phyloP scores from a whole-genome alignment of 1,139 yeast genomes.

The Yamadazyma mexicana region DNA sequence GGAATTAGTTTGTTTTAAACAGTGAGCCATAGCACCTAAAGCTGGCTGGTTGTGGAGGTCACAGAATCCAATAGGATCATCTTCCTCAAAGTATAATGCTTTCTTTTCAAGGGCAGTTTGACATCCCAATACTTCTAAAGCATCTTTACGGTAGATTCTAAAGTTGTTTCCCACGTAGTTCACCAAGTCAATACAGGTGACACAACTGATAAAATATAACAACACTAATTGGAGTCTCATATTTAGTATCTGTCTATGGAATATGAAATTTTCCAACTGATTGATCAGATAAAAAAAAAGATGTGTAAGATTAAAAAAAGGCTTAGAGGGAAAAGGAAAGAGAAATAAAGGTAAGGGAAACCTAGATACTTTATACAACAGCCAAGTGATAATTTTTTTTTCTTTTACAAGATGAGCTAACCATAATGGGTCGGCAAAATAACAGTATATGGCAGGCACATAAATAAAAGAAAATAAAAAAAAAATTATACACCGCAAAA shows the following conservation, averaged over 20 bases:
- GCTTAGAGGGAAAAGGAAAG: neutral
- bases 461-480: neutral
- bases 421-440: no score
- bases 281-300: conserved; percentile 1
- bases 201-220: neutral
- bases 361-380: neutral
- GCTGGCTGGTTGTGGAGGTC: conserved; percentile 34
- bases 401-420: no score
- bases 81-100: conserved; percentile 27
- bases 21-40: conserved; percentile 39
- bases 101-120: conserved; percentile 22
- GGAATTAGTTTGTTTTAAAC: conserved; percentile 28
- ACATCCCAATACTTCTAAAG: conserved; percentile 29
- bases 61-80: conserved; percentile 30
- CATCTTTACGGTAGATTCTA: conserved; percentile 17
- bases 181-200: conserved; percentile 2
- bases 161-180: conserved; percentile 11
- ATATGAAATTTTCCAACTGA: conserved; percentile 3
- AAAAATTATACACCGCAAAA: neutral
- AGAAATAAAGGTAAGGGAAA: no score
- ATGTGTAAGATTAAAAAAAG: neutral
- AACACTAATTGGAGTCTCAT: conserved; percentile 1
- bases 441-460: neutral
- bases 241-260: neutral
- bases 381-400: neutral